Percentiles rank a stretch among this genome's conserved stretches.
Conservation (phyloP, 495 filamentous ascomycete genomes). For the Podospora conica region DNA sequence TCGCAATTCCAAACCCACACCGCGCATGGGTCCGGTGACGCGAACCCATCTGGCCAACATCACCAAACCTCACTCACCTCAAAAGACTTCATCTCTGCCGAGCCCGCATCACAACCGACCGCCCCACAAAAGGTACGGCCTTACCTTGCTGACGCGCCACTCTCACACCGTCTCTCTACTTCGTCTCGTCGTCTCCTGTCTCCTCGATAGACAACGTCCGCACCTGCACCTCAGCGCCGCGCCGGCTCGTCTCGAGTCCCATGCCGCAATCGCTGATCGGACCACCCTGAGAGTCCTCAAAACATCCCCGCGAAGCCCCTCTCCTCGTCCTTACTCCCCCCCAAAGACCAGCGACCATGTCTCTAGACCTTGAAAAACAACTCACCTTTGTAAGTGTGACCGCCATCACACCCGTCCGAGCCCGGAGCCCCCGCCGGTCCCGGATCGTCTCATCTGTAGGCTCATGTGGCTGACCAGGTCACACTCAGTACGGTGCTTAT, state of each 20-base stretch:
- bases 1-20: not conserved
- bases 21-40: conserved; percentile 6
- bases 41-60: conserved; percentile 11
- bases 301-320: not conserved
- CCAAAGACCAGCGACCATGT: conserved; percentile 44
- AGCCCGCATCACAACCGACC: not conserved
- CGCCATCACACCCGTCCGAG: not conserved
- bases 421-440: not conserved
- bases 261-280: not conserved
- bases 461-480: conserved; percentile 9
- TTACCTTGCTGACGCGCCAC: not conserved
- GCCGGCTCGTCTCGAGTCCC: not conserved
- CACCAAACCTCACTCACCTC: conserved; percentile 12
- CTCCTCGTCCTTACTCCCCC: not conserved
- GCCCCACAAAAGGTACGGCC: not conserved
- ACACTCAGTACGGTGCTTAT: conserved; percentile 81
- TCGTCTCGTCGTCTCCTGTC: no score
- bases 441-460: not conserved
- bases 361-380: conserved; percentile 73
- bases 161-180: not conserved
- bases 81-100: not conserved
- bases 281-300: not conserved
- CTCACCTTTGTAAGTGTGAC: conserved; percentile 62
- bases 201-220: not conserved
- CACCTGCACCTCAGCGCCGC: not conserved